Evolutionary conservation across 305 asterid genomes (phyloP).

Genomic region (Fraxinus angustifolia): DNA sequence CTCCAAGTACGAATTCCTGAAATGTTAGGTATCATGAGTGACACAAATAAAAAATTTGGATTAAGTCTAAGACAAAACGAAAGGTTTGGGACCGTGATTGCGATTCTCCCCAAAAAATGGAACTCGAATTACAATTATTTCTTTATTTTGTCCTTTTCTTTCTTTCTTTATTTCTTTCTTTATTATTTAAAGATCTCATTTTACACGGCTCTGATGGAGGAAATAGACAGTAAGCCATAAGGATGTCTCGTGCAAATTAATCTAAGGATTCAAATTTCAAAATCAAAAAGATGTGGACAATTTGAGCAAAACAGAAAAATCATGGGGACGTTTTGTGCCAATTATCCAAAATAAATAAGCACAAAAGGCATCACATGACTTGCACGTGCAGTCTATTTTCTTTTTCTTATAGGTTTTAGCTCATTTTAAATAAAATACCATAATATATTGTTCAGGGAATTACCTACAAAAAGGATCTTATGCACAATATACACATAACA

Average conservation of each 20-base stretch:
- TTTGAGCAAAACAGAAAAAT: neutral
- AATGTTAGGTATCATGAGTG: neutral
- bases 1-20: neutral
- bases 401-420: neutral
- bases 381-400: neutral
- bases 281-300: neutral
- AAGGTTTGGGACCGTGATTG: neutral
- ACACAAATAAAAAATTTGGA: neutral
- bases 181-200: no score
- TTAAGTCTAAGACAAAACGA: neutral
- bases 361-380: neutral
- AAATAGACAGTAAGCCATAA: neutral
- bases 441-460: neutral
- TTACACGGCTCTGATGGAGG: neutral
- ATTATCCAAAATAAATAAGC: neutral
- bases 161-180: neutral
- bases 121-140: neutral
- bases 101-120: neutral
- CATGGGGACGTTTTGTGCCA: neutral
- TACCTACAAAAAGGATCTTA: neutral
- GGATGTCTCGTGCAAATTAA: neutral
- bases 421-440: neutral
- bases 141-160: neutral
- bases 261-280: neutral
- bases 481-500: neutral